Percentiles rank a stretch among this genome's conserved stretches.
Conservation (phyloP, 495 filamentous ascomycete genomes). For the Rhypophila decipiens region DNA sequence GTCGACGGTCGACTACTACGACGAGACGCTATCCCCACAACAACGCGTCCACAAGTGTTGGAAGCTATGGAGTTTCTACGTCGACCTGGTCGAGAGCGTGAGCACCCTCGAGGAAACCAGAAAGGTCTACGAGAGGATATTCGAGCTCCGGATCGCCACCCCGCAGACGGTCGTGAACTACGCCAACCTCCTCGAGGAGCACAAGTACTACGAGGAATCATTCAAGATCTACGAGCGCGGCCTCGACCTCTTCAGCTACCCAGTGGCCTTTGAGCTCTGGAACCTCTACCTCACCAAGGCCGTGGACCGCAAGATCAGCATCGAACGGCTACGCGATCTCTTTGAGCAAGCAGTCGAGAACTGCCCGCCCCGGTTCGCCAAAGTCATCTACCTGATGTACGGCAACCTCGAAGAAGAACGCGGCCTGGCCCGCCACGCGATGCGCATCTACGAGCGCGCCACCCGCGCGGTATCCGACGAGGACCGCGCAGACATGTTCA, state of each 20-base stretch:
- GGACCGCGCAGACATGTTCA: conserved; percentile 95
- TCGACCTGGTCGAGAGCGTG: conserved; percentile 94
- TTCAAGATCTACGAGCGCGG: conserved; percentile 98
- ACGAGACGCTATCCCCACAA: conserved; percentile 88
- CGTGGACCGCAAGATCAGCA: conserved; percentile 87
- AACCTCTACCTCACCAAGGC: conserved; percentile 98
- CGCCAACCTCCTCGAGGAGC: conserved; percentile 90
- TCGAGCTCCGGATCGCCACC: conserved; percentile 95
- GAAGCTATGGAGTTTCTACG: conserved; percentile 99
- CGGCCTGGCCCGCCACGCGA: conserved; percentile 91
- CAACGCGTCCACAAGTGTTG: conserved; percentile 98
- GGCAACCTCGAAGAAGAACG: conserved; percentile 95
- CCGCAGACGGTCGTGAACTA: conserved; percentile 99
- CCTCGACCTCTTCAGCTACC: conserved; percentile 93
- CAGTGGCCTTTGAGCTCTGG: conserved; percentile 97
- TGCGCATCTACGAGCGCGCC: conserved; percentile 98
- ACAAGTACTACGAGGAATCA: conserved; percentile 93
- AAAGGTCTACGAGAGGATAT: conserved; percentile 93
- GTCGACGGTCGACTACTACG: conserved; percentile 95
- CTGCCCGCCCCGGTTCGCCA: conserved; percentile 93
- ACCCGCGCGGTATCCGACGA: conserved; percentile 94
- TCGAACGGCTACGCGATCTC: conserved; percentile 89
- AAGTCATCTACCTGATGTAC: conserved; percentile 95
- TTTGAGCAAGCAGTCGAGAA: conserved; percentile 97
- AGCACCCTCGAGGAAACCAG: conserved; percentile 85